A percentile compares a stretch with the other conserved stretches of the same genome.
Conservation (phyloP, 2,329 filamentous ascomycete genomes). For the Claviceps sp. region DNA sequence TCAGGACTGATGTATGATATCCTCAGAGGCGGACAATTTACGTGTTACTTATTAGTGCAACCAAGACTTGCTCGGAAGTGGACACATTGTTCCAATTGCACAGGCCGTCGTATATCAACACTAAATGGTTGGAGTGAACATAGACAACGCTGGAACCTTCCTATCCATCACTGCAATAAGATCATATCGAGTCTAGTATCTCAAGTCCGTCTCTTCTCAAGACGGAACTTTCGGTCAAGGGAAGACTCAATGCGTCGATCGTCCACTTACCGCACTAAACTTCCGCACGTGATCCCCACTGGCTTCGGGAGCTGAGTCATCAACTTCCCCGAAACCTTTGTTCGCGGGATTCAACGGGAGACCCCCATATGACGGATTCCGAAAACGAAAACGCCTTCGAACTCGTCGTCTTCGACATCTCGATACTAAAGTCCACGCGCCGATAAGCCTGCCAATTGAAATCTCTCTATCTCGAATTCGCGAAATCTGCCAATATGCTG, state of each 20-base stretch:
- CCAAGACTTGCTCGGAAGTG: too few relatives aligned
- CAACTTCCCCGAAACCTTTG: slow-evolving; percentile 13
- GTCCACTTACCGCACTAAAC: too few relatives aligned
- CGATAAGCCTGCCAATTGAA: slow-evolving; percentile 22
- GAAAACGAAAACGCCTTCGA: slow-evolving; percentile 12
- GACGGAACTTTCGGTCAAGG: too few relatives aligned
- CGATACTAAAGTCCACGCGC: slow-evolving; percentile 7
- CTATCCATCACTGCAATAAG: neutral
- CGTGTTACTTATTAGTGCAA: neutral
- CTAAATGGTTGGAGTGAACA: neutral
- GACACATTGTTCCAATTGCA: neutral
- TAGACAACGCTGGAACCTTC: neutral
- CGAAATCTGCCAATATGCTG: slow-evolving; percentile 31
- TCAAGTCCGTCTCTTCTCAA: too few relatives aligned
- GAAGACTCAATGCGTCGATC: too few relatives aligned
- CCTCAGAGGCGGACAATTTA: neutral
- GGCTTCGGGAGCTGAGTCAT: slow-evolving; percentile 9
- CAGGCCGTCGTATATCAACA: neutral
- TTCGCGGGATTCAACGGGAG: slow-evolving; percentile 3
- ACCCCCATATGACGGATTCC: slow-evolving; percentile 17
- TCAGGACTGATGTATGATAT: too few relatives aligned
- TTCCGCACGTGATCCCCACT: neutral
- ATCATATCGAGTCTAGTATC: neutral
- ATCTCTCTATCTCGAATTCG: slow-evolving; percentile 9
- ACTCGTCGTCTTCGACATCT: slow-evolving; percentile 11